These are phyloP conservation scores for Pulicaria dysenterica DNA, from an alignment of 129 eudicot species.

Conservation along the genomic window DNA sequence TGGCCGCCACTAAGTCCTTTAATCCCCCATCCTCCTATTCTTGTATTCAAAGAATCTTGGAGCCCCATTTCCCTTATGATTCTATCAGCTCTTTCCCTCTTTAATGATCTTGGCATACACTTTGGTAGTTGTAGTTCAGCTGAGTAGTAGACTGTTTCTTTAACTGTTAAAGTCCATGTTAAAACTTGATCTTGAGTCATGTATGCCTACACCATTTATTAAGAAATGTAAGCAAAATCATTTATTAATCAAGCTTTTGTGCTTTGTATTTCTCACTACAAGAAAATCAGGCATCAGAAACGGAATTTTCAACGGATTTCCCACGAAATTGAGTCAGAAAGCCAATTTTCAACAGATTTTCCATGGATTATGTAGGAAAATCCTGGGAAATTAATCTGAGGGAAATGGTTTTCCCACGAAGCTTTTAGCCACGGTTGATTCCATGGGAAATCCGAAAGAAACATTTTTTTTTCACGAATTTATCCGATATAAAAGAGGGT, in stretches of 20 bases:
- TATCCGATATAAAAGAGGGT: too few relatives aligned
- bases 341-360: too few relatives aligned
- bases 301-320: too few relatives aligned
- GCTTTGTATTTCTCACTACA: too few relatives aligned
- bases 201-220: conserved; percentile 51
- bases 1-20: conserved; percentile 81
- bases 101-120: conserved; percentile 53
- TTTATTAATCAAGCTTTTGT: background rate
- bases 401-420: too few relatives aligned
- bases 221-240: background rate
- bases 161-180: conserved; percentile 66
- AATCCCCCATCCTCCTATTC: conserved; percentile 72
- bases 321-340: too few relatives aligned
- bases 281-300: too few relatives aligned
- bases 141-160: conserved; percentile 78
- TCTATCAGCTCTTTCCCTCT: conserved; percentile 65
- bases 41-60: conserved; percentile 59
- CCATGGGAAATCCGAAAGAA: too few relatives aligned
- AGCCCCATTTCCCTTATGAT: conserved; percentile 84
- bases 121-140: conserved; percentile 77
- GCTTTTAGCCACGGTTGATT: too few relatives aligned
- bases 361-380: too few relatives aligned
- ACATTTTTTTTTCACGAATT: too few relatives aligned
- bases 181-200: conserved; percentile 69
- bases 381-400: too few relatives aligned